Conservation (phyloP, 148 eudicot genomes). For the Camellia sinensis region DNA sequence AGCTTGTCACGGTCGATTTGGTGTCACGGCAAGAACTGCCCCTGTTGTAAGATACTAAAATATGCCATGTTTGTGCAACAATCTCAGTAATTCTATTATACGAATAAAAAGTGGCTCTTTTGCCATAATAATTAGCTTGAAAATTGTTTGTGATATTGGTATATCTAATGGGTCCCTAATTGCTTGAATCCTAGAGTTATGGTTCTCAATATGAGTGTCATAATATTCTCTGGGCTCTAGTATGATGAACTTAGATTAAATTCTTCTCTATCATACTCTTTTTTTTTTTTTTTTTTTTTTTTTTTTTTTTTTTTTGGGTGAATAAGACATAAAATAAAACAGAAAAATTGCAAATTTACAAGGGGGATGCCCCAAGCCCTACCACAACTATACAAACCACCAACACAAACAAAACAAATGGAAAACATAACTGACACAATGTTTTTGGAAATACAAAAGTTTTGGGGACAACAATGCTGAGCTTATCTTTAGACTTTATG, state of each 20-base stretch:
- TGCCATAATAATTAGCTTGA: background rate
- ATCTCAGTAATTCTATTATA: background rate
- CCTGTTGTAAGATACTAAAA: slow-evolving; percentile 56
- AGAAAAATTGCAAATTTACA: too few species aligned
- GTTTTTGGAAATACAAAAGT: background rate
- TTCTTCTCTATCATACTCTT: background rate
- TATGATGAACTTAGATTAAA: background rate
- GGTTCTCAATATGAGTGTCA: background rate
- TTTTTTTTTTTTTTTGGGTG: too few species aligned
- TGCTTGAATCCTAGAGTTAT: background rate
- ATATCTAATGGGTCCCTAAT: background rate
- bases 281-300: too few species aligned
- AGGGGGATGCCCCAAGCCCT: too few species aligned
- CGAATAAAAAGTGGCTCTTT: background rate
- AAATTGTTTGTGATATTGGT: background rate
- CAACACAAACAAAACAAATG: too few species aligned
- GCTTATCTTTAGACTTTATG: background rate
- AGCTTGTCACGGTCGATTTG: slow-evolving; percentile 92
- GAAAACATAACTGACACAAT: too few species aligned
- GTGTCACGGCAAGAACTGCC: slow-evolving; percentile 87
- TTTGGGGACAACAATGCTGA: background rate
- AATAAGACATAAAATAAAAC: too few species aligned
- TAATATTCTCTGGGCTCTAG: background rate
- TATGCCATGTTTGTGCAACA: background rate
- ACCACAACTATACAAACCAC: too few species aligned